Evolutionary conservation across 345 rosid genomes (phyloP), one percentile per base, ranked within the genome.

Genomic region (Hibiscus syriacus): DNA sequence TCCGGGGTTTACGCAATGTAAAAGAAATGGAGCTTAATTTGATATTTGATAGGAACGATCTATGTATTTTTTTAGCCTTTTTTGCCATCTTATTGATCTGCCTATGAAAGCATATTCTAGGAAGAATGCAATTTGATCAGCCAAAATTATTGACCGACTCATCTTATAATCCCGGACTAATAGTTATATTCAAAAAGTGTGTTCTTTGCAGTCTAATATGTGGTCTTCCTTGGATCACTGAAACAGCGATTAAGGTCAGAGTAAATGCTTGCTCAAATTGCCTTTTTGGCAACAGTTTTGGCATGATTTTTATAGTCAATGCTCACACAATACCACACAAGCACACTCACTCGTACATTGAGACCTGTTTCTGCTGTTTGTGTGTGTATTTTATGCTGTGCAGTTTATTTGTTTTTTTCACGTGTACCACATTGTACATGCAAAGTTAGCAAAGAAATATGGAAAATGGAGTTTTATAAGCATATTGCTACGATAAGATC

Each of bases 1-100:
- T 36, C 19, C 34, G n/a, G n/a, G n/a, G n/a, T 10, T 34, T 3
- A 36, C 9, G 0, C 16, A 34, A 59, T 59, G 0, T 11, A 11
- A 57, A 58, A 58, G 41, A 17, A 60, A 60, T 60, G 49, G 48
- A 60, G 22, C 48, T 36, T 60, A 20, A 32, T 59, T 34, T 23
- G 9, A 38, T 36, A 60, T 60, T 34, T 23, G 9, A 38, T 36
- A 60, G 36, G 48, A 30, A 36, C 10, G n/a, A 23, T 59, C 19
- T 19, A 34, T 25, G 6, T 19, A n/a, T n/a, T 57, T 39, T 20
- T 4, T 59, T 19, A 1, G 13, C 5, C 50, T 9, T 17, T 4
- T 10, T 20, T 60, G 22, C 27, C 27, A 20, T 59, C 36, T 8
- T 19, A 36, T 10, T 36, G 64, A 59, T 3, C 39, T 60, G 48